Evolutionary conservation across 305 asterid species (phyloP).

Genomic region (Fraxinus platypoda): DNA sequence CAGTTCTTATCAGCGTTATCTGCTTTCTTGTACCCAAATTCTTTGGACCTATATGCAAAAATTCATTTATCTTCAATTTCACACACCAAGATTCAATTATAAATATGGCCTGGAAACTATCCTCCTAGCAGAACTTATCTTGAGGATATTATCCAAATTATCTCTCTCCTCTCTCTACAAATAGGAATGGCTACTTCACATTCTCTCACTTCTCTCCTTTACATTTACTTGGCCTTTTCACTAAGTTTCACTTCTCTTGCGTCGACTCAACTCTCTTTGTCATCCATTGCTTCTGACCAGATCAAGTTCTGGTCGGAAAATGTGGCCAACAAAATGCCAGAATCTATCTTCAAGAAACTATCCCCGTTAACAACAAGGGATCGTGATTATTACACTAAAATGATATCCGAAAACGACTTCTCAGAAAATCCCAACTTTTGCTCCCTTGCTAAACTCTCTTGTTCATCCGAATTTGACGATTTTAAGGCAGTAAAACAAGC

Average conservation of each 20-base stretch:
- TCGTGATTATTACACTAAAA: slow-evolving; percentile 13
- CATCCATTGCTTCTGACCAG: slow-evolving; percentile 28
- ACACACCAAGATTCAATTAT: neutral
- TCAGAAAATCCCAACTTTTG: slow-evolving; percentile 24
- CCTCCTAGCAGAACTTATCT: neutral
- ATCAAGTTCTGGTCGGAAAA: slow-evolving; percentile 36
- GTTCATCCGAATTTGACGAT: neutral
- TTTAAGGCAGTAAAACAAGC: neutral
- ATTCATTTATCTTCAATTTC: neutral
- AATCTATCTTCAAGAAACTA: slow-evolving; percentile 26
- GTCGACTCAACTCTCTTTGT: neutral
- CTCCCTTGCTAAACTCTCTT: slow-evolving; percentile 33
- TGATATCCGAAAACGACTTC: slow-evolving; percentile 10
- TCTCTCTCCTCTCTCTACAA: neutral
- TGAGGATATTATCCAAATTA: neutral
- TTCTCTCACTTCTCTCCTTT: neutral
- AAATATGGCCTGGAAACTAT: neutral
- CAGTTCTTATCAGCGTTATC: neutral
- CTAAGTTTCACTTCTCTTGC: neutral
- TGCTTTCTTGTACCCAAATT: neutral
- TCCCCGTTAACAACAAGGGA: slow-evolving; percentile 27
- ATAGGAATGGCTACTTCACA: neutral
- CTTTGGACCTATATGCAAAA: neutral
- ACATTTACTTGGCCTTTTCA: neutral
- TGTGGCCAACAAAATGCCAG: slow-evolving; percentile 33